These are phyloP conservation scores for Neckera pumila DNA, from an alignment of 225 moss, liverwort and hornwort species.

Conservation along the genomic window DNA sequence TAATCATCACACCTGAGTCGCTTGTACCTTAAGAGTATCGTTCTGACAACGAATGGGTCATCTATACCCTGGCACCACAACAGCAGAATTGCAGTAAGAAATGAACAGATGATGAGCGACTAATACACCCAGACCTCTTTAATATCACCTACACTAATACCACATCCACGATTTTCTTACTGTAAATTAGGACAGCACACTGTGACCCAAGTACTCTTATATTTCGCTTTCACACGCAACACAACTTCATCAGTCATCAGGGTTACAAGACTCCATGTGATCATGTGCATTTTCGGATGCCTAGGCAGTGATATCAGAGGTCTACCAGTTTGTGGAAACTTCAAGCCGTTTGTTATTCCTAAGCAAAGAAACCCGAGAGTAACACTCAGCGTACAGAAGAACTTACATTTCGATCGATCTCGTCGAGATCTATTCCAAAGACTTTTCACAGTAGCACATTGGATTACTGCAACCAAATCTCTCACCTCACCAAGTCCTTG, in stretches of 20 bases:
- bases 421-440: not conserved
- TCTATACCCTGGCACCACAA: not conserved
- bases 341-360: not conserved
- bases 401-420: not conserved
- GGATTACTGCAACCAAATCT: not conserved
- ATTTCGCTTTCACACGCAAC: not conserved
- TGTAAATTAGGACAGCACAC: not conserved
- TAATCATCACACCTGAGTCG: not conserved
- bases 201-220: not conserved
- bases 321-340: not conserved
- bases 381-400: not conserved
- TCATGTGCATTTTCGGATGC: not conserved
- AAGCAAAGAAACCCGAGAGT: not conserved
- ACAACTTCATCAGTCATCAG: not conserved
- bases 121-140: not conserved
- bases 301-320: not conserved
- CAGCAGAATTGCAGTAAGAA: not conserved
- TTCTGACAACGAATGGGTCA: not conserved
- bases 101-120: not conserved
- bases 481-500: not conserved
- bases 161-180: not conserved
- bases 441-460: not conserved
- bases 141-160: not conserved
- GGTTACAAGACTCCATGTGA: not conserved
- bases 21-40: not conserved